Base-by-base conservation (phyloP, 192 early-diverging fungal species). In the Borealophlyctis nickersoniae region DNA sequence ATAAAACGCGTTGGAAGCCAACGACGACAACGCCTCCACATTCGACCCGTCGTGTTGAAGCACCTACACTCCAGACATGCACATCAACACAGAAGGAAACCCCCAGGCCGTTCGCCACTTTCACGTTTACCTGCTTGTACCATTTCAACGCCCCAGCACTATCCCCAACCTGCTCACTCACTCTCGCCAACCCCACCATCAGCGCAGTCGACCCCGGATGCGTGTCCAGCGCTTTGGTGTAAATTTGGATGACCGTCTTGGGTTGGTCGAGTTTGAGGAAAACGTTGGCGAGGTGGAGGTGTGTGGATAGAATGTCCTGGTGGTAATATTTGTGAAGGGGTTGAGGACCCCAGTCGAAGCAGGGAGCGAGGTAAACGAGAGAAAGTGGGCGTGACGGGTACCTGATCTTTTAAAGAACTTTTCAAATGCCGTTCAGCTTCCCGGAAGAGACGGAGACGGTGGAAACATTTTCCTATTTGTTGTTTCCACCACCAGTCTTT, bases 401-500 rank as follows among this genome's bases (percentile, higher is more conserved):
- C 72, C n/a, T 66, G 35, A 23, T 49, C 27, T 16, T 51, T 56
- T 4, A 74, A 52, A 22, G 72, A 59, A 26, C 35, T 53, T 51
- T 72, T 36, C 11, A 74, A 49, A 45, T 65, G 36, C 19, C 32
- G 16, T 27, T 71, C 59, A 9, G 72, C 72, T 27, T 74, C 72
- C 24, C 36, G 48, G 24, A 29, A 72, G 14, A 31, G 27, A 1
- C 59, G 32, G 2, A 74, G 58, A 24, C 31, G 24, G n/a, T 56
- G 19, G 31, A 35, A 66, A 39, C 72, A 74, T 48, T 54, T 56
- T 14, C 63, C 63, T 5, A 72, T 22, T 49, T 74, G 72, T 19
- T 57, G 48, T 57, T 65, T 72, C 72, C 72, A 74, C 72, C 72
- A 74, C 71, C 72, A 74, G 24, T 73, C 67, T 14, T 60, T 72